A percentile compares a stretch with the other conserved stretches of the same genome.
phyloP scores from a whole-genome alignment of 2,329 filamentous ascomycete genomes.

The Verticillium zaregamsianum region DNA sequence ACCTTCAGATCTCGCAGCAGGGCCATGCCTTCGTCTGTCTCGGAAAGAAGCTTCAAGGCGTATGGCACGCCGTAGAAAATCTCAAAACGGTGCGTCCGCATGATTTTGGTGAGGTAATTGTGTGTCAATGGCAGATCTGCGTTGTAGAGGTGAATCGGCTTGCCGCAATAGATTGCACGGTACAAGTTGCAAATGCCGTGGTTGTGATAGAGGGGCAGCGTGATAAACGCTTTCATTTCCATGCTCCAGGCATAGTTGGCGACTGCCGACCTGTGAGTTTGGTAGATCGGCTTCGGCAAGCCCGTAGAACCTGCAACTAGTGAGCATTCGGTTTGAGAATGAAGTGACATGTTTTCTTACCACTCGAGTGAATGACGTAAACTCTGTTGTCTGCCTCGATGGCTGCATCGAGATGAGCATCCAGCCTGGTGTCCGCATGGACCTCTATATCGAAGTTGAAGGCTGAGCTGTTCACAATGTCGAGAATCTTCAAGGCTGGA shows the following conservation, averaged over 20 bases:
- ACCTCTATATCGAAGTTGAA: constrained; percentile 26
- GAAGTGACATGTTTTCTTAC: constrained; percentile 10
- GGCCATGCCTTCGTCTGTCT: constrained; percentile 49
- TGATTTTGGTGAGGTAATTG: constrained; percentile 38
- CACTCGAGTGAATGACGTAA: constrained; percentile 30
- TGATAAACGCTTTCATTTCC: constrained; percentile 44
- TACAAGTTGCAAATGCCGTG: constrained; percentile 54
- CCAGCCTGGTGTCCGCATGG: constrained; percentile 23
- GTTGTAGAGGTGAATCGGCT: constrained; percentile 50
- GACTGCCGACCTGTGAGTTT: constrained; percentile 47
- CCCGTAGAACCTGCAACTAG: constrained; percentile 49
- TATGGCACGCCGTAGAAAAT: constrained; percentile 61
- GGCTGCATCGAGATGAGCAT: constrained; percentile 23
- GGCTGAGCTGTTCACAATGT: constrained; percentile 18
- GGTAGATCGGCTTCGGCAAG: constrained; percentile 59
- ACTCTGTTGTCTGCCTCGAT: constrained; percentile 17
- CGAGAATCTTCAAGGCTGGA: constrained; percentile 14
- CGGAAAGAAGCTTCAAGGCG: constrained; percentile 57
- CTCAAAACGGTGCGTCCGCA: constrained; percentile 39
- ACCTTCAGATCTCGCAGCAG: constrained; percentile 41
- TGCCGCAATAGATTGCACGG: constrained; percentile 45
- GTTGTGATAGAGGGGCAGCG: constrained; percentile 55
- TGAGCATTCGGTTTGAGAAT: constrained; percentile 17
- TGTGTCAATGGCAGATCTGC: constrained; percentile 50
- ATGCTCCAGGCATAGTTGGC: constrained; percentile 37